Conservation (phyloP, 495 filamentous ascomycete genomes). For the Cercophora samala region DNA sequence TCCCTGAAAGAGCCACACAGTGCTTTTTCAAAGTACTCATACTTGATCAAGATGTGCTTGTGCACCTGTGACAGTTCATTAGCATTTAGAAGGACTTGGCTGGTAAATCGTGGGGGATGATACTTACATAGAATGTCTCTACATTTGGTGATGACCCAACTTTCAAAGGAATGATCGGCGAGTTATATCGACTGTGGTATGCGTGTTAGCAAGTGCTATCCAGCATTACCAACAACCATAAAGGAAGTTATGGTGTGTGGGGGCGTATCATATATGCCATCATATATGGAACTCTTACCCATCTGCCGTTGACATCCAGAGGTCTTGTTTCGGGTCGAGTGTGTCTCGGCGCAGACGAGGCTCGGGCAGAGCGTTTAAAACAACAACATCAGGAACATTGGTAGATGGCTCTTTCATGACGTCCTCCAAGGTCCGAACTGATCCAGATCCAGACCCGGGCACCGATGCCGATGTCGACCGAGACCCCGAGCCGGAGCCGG, state of each 20-base stretch:
- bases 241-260: background rate
- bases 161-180: constrained; percentile 41
- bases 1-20: constrained; percentile 44
- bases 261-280: constrained; percentile 8
- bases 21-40: constrained; percentile 46
- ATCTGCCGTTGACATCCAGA: constrained; percentile 45
- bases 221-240: constrained; percentile 10
- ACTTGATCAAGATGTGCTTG: constrained; percentile 40
- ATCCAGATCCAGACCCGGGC: constrained; percentile 8
- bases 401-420: constrained; percentile 42
- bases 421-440: constrained; percentile 36
- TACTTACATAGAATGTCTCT: constrained; percentile 42
- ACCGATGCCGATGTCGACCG: background rate
- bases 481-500: background rate
- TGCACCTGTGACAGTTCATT: constrained; percentile 33
- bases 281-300: constrained; percentile 38
- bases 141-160: constrained; percentile 37
- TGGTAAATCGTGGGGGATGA: background rate
- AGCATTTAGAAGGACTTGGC: background rate
- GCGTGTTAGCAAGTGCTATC: constrained; percentile 7
- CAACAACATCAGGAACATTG: constrained; percentile 37
- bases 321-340: constrained; percentile 43
- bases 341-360: constrained; percentile 21
- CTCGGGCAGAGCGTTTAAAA: constrained; percentile 32
- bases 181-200: constrained; percentile 37